phyloP scores from a whole-genome alignment of 1,139 yeast species.

The Zygosaccharomyces sapae region DNA sequence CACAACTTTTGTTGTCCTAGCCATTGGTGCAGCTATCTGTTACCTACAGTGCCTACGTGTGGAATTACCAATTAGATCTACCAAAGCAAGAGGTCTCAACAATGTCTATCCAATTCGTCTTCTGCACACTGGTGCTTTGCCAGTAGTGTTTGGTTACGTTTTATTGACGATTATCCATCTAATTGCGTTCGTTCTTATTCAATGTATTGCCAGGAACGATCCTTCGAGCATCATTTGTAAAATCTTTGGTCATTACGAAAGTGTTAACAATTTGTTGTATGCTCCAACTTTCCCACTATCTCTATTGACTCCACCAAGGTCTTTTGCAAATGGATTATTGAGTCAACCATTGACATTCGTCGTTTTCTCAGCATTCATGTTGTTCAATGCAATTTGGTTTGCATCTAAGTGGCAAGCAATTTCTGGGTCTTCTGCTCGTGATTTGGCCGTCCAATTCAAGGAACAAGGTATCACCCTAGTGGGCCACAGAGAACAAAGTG shows the following conservation, averaged over 20 bases:
- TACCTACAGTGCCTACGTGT: conserved; percentile 68
- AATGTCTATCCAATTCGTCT: conserved; percentile 79
- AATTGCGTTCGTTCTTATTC: conserved; percentile 38
- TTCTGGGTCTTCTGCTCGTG: conserved; percentile 84
- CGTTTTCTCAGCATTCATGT: conserved; percentile 46
- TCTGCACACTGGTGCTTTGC: conserved; percentile 79
- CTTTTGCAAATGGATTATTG: conserved; percentile 29
- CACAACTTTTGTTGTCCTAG: conserved; percentile 55
- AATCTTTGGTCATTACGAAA: conserved; percentile 41
- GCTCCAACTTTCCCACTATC: conserved; percentile 37
- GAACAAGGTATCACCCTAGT: conserved; percentile 81
- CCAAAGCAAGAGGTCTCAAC: conserved; percentile 77
- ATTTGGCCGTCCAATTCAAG: conserved; percentile 76
- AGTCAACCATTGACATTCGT: conserved; percentile 37
- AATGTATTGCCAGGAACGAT: conserved; percentile 39
- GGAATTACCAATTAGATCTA: conserved; percentile 82
- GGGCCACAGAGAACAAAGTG: conserved; percentile 83
- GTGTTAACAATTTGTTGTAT: conserved; percentile 28
- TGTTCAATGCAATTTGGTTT: conserved; percentile 57
- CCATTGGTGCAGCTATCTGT: conserved; percentile 45
- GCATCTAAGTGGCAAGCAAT: conserved; percentile 68
- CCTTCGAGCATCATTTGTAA: conserved; percentile 38
- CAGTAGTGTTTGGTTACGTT: conserved; percentile 65
- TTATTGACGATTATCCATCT: conserved; percentile 45
- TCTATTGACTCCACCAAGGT: conserved; percentile 44